A percentile compares a stretch with the other conserved stretches of the same genome.
phyloP scores from a whole-genome alignment of 2,329 filamentous ascomycete species.

The Nigrospora osmanthi region DNA sequence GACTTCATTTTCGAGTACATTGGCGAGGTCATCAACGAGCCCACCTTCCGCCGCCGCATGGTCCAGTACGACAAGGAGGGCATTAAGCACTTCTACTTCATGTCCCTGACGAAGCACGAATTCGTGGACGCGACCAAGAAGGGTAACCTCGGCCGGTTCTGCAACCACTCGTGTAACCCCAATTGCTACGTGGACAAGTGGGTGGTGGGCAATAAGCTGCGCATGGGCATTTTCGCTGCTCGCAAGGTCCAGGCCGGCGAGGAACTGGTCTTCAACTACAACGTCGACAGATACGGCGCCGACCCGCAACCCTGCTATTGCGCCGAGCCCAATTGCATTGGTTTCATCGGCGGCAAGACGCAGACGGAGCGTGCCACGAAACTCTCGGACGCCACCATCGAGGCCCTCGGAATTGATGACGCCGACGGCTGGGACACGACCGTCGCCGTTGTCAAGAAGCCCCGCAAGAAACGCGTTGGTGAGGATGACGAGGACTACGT shows the following conservation, averaged over 20 bases:
- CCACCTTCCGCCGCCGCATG: conserved; percentile 82
- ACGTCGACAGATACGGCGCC: conserved; percentile 94
- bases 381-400: conserved; percentile 78
- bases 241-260: conserved; percentile 80
- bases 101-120: conserved; percentile 93
- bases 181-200: conserved; percentile 99
- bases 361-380: conserved; percentile 95
- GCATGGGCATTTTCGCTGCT: conserved; percentile 97
- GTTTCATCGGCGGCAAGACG: conserved; percentile 95
- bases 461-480: conserved; percentile 82
- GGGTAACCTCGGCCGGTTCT: conserved; percentile 92
- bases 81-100: conserved; percentile 99
- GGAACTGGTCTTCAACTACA: conserved; percentile 98
- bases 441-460: conserved; percentile 66
- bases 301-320: conserved; percentile 97
- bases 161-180: conserved; percentile 97
- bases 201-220: conserved; percentile 93
- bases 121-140: conserved; percentile 97
- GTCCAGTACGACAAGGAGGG: conserved; percentile 89
- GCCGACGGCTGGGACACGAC: conserved; percentile 86
- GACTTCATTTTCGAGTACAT: conserved; percentile 99
- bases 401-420: conserved; percentile 92
- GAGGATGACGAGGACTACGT: conserved; percentile 96
- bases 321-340: conserved; percentile 86
- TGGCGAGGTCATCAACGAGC: conserved; percentile 94